Conservation (phyloP, 2,329 filamentous ascomycete species). For the Rhytidhysteron rufulum region DNA sequence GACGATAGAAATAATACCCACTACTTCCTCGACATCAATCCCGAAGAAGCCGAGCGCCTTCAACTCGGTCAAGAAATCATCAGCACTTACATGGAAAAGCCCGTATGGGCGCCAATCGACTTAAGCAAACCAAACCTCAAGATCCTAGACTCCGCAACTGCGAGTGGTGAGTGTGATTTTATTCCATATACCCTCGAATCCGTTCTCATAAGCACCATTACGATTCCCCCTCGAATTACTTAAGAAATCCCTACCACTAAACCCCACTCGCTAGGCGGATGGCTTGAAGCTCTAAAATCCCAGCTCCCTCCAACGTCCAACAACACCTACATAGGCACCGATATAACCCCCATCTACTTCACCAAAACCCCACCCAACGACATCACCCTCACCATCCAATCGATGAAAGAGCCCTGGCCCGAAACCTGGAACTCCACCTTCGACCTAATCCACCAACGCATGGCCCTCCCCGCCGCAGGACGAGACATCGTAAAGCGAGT, state of each 20-base stretch:
- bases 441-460: conserved; percentile 3
- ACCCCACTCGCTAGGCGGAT: no score
- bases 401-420: conserved; percentile 1
- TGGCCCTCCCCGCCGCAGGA: conserved; percentile 2
- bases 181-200: no score
- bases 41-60: no score
- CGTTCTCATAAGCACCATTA: no score
- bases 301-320: no score
- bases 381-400: conserved; percentile 1
- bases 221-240: no score
- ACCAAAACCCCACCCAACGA: conserved; percentile 2
- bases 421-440: neutral
- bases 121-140: neutral
- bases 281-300: no score
- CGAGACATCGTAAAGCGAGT: neutral
- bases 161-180: no score
- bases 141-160: conserved; percentile 2
- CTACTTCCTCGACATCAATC: no score
- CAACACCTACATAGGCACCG: neutral
- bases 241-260: no score
- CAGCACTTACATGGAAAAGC: neutral
- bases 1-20: no score
- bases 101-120: conserved; percentile 1
- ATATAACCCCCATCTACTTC: conserved; percentile 1
- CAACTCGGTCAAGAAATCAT: no score